phyloP scores from a whole-genome alignment of 1,284 basidiomycete genomes.

The Fistulina hepatica region DNA sequence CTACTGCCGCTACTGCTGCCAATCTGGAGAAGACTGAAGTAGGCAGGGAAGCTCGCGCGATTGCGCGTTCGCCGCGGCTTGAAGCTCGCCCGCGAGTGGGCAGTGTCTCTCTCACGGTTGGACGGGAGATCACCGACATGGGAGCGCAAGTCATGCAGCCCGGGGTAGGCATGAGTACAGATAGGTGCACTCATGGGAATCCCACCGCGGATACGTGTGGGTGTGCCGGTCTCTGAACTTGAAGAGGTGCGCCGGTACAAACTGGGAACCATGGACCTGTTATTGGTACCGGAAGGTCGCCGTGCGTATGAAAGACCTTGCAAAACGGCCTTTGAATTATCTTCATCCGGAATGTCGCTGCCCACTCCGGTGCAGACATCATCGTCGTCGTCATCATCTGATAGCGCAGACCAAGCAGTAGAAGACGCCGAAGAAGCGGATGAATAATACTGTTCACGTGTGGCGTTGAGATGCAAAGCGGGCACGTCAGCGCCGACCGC shows the following conservation, averaged over 20 bases:
- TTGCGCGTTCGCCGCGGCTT: conserved; percentile 32
- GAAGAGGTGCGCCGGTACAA: conserved; percentile 45
- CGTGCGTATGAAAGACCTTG: conserved; percentile 50
- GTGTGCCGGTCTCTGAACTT: conserved; percentile 25
- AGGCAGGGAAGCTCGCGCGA: conserved; percentile 64
- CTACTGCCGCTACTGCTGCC: too few relatives aligned
- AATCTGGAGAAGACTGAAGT: conserved; percentile 63
- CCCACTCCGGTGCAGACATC: conserved; percentile 29
- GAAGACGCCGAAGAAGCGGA: conserved; percentile 51
- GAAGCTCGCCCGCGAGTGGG: conserved; percentile 23
- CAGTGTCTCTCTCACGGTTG: conserved; percentile 27
- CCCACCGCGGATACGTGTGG: conserved; percentile 34
- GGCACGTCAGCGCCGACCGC: conserved; percentile 45
- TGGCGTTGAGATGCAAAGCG: conserved; percentile 43
- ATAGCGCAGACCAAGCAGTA: conserved; percentile 44
- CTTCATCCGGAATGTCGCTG: conserved; percentile 26
- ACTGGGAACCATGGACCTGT: conserved; percentile 46
- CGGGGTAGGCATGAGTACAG: conserved; percentile 27
- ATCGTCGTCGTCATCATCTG: conserved; percentile 50
- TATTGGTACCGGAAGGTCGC: conserved; percentile 60
- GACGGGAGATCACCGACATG: conserved; percentile 27
- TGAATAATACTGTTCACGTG: conserved; percentile 37
- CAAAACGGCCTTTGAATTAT: conserved; percentile 28
- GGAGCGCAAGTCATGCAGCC: conserved; percentile 38
- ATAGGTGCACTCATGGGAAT: conserved; percentile 34